These are phyloP conservation scores for Candida verbasci DNA, from an alignment of 805 yeast species.

Conservation along the genomic window DNA sequence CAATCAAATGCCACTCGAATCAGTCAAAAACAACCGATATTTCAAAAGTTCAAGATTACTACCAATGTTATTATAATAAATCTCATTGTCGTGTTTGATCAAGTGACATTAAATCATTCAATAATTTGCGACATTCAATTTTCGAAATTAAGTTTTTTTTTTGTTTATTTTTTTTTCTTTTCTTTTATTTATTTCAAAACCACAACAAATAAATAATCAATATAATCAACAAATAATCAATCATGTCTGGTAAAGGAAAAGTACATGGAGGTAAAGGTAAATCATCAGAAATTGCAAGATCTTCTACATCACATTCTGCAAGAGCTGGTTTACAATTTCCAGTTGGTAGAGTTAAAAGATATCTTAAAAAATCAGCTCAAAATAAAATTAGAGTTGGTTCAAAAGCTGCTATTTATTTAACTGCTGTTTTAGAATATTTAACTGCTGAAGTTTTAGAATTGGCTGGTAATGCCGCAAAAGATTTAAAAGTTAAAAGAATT, in stretches of 20 bases:
- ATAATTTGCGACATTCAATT: slow-evolving; percentile 1
- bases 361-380: slow-evolving; percentile 85
- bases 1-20: too few relatives aligned
- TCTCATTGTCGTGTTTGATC: too few relatives aligned
- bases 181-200: slow-evolving; percentile 7
- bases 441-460: slow-evolving; percentile 96
- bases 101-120: too few relatives aligned
- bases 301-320: slow-evolving; percentile 84
- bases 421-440: slow-evolving; percentile 92
- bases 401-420: slow-evolving; percentile 86
- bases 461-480: slow-evolving; percentile 98
- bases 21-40: too few relatives aligned
- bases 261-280: slow-evolving; percentile 97
- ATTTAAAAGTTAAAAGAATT: slow-evolving; percentile 90
- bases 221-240: slow-evolving; percentile 3
- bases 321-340: slow-evolving; percentile 96
- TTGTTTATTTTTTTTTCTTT: slow-evolving; percentile 7
- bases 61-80: too few relatives aligned
- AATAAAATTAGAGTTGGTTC: slow-evolving; percentile 78
- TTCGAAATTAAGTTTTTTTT: too few relatives aligned
- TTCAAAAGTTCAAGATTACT: too few relatives aligned
- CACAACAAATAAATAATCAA: slow-evolving; percentile 4
- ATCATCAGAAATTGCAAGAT: slow-evolving; percentile 66
- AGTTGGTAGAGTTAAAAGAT: slow-evolving; percentile 98
- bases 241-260: slow-evolving; percentile 83